These are phyloP conservation scores for Coriolopsis trogii DNA, from an alignment of 1,284 basidiomycete species.

Conservation along the genomic window DNA sequence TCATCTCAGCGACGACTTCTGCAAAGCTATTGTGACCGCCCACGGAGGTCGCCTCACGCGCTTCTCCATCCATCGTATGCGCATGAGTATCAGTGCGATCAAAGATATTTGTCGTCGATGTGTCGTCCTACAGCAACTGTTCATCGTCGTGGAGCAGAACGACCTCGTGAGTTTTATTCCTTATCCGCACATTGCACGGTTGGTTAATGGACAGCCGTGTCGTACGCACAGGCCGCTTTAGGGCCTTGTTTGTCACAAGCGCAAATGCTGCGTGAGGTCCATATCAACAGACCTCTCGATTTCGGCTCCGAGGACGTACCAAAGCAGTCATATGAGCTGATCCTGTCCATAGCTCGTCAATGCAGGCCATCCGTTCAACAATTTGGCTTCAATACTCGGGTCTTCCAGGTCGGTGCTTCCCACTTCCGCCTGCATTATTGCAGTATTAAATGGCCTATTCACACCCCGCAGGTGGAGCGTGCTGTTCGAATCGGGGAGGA, in stretches of 20 bases:
- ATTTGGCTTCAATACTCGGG: conserved; percentile 43
- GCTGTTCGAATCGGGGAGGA: conserved; percentile 37
- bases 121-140: conserved; percentile 57
- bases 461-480: conserved; percentile 49
- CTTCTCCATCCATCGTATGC: conserved; percentile 67
- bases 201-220: not conserved
- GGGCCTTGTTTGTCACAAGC: conserved; percentile 37
- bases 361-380: conserved; percentile 36
- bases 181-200: not conserved
- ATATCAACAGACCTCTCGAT: conserved; percentile 53
- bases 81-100: conserved; percentile 51
- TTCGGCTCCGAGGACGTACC: conserved; percentile 31
- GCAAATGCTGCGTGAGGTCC: conserved; percentile 46
- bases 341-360: conserved; percentile 31
- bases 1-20: conserved; percentile 49
- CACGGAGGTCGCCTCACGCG: conserved; percentile 56
- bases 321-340: conserved; percentile 23
- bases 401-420: conserved; percentile 48
- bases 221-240: conserved; percentile 39
- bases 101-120: conserved; percentile 58
- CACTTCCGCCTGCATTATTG: not conserved
- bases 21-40: conserved; percentile 46
- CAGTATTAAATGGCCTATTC: not conserved
- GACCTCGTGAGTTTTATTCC: conserved; percentile 43
- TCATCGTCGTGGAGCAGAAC: conserved; percentile 52